Evolutionary conservation across 306 rosid species (phyloP), one percentile per base, ranked within the genome.

Genomic region (Cucumis melo): DNA sequence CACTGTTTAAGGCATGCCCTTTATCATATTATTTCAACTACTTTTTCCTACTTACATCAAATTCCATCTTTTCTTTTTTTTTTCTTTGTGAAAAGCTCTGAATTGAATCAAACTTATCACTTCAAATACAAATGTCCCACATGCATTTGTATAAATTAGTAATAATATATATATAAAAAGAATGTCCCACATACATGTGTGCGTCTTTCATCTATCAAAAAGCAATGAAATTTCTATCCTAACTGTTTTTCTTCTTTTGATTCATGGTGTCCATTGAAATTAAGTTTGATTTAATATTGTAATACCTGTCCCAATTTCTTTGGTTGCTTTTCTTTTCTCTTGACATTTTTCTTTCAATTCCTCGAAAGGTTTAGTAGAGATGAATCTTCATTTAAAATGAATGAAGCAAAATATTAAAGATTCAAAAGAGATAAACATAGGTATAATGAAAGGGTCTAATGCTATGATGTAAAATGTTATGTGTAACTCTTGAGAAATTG

Each of bases 101-200:
- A 70, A 46, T 70, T 46, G 41, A 70, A 46, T 70, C 58, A 70
- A 70, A 70, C 41, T 71, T 71, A 71, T 71, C 75, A 71, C 23
- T 71, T 71, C 41, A 71, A 71, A 16, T 23, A 48, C 58, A 46
- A 71, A 20, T 44, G 46, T 38, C 72, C 72, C 71, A 64, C 75
- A 42, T 23, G 8, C 57, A 23, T 70, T 51, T 6, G 1, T 51
- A 51, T 51, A 51, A 46, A 46, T 46, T 2, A 46, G 2, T 51
- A 16, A 51, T 27, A 16, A 42, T 42, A 42, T 7, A 42, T 8
- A 3, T 32, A 32, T 32, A 32, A 0, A 16, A 51, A 51, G 9
- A 51, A 51, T 56, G 48, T 36, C 71, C 72, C 72, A 65, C 75
- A 44, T 7, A 70, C 75, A 70, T 46, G 57, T 66, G 68, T 68